Base-by-base conservation (phyloP, 1,284 basidiomycete genomes). In the Meripilus lineatus region DNA sequence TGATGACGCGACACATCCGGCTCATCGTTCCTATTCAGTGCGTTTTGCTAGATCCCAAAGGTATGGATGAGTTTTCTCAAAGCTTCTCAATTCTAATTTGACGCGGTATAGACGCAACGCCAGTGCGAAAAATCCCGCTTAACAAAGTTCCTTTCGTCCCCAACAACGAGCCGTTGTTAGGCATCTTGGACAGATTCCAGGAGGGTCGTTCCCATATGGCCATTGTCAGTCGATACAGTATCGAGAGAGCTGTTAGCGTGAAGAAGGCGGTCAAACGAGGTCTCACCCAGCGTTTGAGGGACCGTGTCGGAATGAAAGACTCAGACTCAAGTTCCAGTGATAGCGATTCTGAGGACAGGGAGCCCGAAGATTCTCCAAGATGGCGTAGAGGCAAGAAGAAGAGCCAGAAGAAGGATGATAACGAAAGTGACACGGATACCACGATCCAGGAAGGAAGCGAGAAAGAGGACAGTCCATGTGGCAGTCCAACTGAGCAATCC, bases 181-280 rank as follows among this genome's bases (percentile, higher is more conserved):
- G 89, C 32, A 89, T 94, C 51, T 75, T 95, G 42, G 92, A 94
- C 61, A 85, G 77, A 49, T 95, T 95, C 64, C 92, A 94, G 62
- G 90, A 93, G 58, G 92, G 92, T 8, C 77, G 89, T 32, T 89
- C 85, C 33, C 92, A 95, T 60, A 92, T 95, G 76, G 93, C 93
- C 23, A 86, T 94, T 51, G 90, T 95, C 50, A 81, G 80, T 46
- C 77, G 84, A 37, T 63, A 70, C 55, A 67, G 66, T 44, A 50
- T 66, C 49, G 61, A 59, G 51, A 57, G 75, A 68, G 81, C 76
- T 18, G 73, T 71, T 28, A 80, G 79, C 46, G 79, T 83, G 21
- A 83, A 84, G 65, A 70, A 81, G 49, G 80, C 74, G 14, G 80
- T 81, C 40, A 88, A 85, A 58, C 72, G 74, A 35, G 80, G 81